A percentile compares a stretch with the other conserved stretches of the same genome.
These are phyloP conservation scores for Scleromitrula shiraiana DNA, from an alignment of 2,329 filamentous ascomycete species.

Conservation along the genomic window DNA sequence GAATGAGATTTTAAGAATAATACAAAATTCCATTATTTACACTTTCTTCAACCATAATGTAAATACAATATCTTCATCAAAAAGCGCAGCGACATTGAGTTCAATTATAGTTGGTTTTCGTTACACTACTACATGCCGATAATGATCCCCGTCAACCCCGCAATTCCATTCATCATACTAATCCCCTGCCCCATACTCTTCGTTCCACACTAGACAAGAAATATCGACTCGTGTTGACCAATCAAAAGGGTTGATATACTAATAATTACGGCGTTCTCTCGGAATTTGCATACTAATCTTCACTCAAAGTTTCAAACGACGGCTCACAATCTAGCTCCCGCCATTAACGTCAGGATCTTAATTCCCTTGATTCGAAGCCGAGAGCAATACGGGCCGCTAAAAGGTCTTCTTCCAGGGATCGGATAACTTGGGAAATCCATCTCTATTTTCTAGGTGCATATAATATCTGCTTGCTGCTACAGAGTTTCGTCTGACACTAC, in stretches of 20 bases:
- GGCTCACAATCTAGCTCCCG: background rate
- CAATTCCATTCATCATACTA: background rate
- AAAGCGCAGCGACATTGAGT: background rate
- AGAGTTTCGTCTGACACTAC: no score
- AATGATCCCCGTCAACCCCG: background rate
- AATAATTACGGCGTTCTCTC: constrained; percentile 3
- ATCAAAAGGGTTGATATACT: background rate
- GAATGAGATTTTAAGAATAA: no score
- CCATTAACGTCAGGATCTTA: background rate
- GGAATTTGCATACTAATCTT: background rate
- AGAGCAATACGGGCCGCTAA: background rate
- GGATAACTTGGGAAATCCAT: background rate
- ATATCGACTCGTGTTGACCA: background rate
- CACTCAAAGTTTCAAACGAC: background rate
- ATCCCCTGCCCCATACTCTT: background rate
- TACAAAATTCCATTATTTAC: no score
- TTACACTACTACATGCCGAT: constrained; percentile 1
- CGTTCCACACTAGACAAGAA: background rate
- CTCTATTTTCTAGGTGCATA: background rate
- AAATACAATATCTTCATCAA: no score
- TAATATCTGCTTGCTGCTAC: background rate
- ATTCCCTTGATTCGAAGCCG: constrained; percentile 7
- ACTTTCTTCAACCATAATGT: no score
- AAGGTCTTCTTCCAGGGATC: background rate
- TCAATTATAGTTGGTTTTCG: constrained; percentile 5